phyloP scores from a whole-genome alignment of 352 stramenopile species.

The Pythium biforme region DNA sequence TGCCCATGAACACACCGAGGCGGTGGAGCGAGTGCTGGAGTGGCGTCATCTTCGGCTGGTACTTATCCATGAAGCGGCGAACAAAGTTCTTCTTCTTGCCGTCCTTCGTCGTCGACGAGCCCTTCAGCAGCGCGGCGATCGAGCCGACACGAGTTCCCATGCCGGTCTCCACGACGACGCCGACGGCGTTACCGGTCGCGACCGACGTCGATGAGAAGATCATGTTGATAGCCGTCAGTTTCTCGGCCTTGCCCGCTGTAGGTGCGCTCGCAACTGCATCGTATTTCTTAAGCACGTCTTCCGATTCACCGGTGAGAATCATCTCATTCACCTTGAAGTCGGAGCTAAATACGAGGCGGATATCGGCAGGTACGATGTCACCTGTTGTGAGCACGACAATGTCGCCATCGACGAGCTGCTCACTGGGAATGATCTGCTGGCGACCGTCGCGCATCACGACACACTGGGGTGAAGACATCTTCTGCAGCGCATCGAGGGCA shows the following conservation, averaged over 20 bases:
- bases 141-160: slow-evolving; percentile 27
- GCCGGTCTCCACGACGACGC: slow-evolving; percentile 20
- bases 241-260: slow-evolving; percentile 1
- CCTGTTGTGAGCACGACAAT: slow-evolving; percentile 64
- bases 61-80: slow-evolving; percentile 25
- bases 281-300: slow-evolving; percentile 33
- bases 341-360: slow-evolving; percentile 58
- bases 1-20: slow-evolving; percentile 90
- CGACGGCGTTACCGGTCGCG: slow-evolving; percentile 33
- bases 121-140: slow-evolving; percentile 27
- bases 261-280: slow-evolving; percentile 10
- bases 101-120: slow-evolving; percentile 59
- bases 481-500: slow-evolving; percentile 66
- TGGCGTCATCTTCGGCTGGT: slow-evolving; percentile 82
- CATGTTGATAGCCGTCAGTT: slow-evolving; percentile 50
- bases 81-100: slow-evolving; percentile 45
- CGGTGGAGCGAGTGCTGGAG: slow-evolving; percentile 93
- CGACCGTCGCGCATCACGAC: slow-evolving; percentile 32
- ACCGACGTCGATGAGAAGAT: slow-evolving; percentile 78
- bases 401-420: slow-evolving; percentile 38
- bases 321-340: slow-evolving; percentile 74
- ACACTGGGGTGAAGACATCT: slow-evolving; percentile 58
- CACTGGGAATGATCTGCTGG: slow-evolving; percentile 29
- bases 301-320: slow-evolving; percentile 80
- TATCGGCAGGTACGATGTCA: slow-evolving; percentile 78